Base-by-base conservation (phyloP, 2,329 filamentous ascomycete species). In the Diplocarpon mali region DNA sequence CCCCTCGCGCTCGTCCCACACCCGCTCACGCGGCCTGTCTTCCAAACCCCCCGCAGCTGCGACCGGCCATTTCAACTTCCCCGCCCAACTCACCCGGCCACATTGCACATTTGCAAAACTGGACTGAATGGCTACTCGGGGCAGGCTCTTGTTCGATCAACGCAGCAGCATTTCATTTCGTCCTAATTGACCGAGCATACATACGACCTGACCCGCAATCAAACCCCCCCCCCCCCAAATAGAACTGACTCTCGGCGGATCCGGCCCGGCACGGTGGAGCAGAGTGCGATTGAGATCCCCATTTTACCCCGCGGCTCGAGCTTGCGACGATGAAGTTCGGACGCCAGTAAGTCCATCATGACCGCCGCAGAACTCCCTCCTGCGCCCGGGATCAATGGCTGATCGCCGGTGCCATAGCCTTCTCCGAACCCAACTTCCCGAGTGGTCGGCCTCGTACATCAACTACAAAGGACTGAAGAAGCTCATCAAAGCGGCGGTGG, bases 401-500 rank as follows among this genome's bases (percentile, higher is more conserved):
- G 13, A 46, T 27, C 20, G 17, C n/a, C n/a, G 30, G 28, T 16
- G 5, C 29, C 35, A n/a, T 35, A 81, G 78, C 61, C 72, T 93
- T 44, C 77, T 85, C 14, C 78, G 84, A 38, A 88, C 89, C 61
- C 84, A 90, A 67, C 85, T 92, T 60, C 86, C 85, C 38, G 85
- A 90, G 67, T 93, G 86, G 86, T 81, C 84, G 42, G 72, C 80
- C 46, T 80, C 74, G 28, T 93, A 93, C 62, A 89, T 92, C 69
- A 80, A 92, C 67, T 93, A 93, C 70, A 92, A 90, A 62, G 80
- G 81, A 56, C 70, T 96, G 58, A 98, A 98, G 73, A 95, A 92
- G 70, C 76, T 95, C 53, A 89, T 98, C 68, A 96, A 95, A 61
- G 67, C 67, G 58, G 82, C 84, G 29, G 73, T 78, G 47, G 71